Conservation (phyloP, 2,329 filamentous ascomycete genomes). For the Exophiala phaeomuriformis region DNA sequence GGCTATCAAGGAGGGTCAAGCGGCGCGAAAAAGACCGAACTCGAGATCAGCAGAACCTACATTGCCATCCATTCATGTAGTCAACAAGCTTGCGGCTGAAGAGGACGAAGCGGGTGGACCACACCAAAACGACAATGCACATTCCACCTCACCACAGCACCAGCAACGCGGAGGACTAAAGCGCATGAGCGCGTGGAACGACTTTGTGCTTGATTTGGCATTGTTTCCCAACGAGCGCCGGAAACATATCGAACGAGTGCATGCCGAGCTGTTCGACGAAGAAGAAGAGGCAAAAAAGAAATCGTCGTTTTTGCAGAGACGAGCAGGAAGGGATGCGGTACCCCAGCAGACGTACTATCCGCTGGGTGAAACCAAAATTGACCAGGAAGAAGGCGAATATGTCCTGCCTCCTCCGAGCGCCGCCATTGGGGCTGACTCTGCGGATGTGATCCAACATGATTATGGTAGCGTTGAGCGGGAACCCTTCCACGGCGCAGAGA, state of each 20-base stretch:
- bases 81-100: constrained; percentile 9
- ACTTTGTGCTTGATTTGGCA: constrained; percentile 26
- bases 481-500: constrained; percentile 6
- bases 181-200: constrained; percentile 23
- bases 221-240: constrained; percentile 25
- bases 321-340: background rate
- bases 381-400: constrained; percentile 27
- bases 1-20: constrained; percentile 28
- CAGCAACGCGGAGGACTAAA: constrained; percentile 6
- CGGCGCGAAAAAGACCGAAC: constrained; percentile 1
- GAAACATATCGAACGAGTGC: constrained; percentile 25
- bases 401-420: constrained; percentile 21
- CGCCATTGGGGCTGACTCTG: constrained; percentile 3
- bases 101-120: background rate
- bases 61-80: constrained; percentile 8
- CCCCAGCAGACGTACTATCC: constrained; percentile 23
- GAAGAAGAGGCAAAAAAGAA: constrained; percentile 10
- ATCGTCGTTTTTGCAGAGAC: background rate
- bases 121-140: background rate
- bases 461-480: background rate
- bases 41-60: background rate
- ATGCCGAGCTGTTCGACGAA: constrained; percentile 25
- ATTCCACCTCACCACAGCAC: background rate
- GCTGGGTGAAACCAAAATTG: constrained; percentile 20
- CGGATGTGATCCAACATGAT: background rate